These are phyloP conservation scores for Clonostachys rhizophaga DNA, from an alignment of 2,329 filamentous ascomycete species.

Conservation along the genomic window DNA sequence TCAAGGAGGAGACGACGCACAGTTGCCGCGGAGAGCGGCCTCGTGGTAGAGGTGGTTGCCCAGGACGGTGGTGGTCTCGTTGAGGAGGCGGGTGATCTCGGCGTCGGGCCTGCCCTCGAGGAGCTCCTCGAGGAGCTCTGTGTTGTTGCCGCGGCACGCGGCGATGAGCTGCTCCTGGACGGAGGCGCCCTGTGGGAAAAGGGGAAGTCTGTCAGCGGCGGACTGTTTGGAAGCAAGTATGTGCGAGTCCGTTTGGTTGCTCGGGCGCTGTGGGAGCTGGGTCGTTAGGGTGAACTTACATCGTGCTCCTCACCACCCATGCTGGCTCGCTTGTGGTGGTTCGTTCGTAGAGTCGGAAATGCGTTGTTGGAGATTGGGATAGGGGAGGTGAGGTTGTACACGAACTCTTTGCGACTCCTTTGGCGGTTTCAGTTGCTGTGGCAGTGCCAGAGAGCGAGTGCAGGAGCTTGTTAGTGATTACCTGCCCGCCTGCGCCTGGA, in stretches of 20 bases:
- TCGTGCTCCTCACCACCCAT: conserved; percentile 23
- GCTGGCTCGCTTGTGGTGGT: no score
- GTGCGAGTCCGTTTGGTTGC: neutral
- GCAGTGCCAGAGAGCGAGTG: no score
- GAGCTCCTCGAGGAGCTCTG: conserved; percentile 74
- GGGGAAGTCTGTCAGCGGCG: neutral
- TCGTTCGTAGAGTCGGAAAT: no score
- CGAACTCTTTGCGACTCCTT: no score
- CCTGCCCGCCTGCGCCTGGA: no score
- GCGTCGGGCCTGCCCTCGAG: conserved; percentile 58
- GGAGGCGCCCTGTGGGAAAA: conserved; percentile 62
- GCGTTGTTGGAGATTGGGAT: no score
- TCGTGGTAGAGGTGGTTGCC: conserved; percentile 89
- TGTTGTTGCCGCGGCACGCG: conserved; percentile 90
- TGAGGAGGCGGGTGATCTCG: conserved; percentile 73
- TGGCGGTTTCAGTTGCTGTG: no score
- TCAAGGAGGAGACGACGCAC: conserved; percentile 42
- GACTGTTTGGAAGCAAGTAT: neutral
- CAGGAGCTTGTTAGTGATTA: no score
- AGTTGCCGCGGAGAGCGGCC: conserved; percentile 80
- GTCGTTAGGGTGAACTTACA: conserved; percentile 10
- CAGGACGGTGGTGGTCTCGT: conserved; percentile 78
- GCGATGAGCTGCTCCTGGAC: conserved; percentile 83
- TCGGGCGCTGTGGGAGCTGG: neutral
- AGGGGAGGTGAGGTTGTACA: no score